Conservation (phyloP, 139 green algal genomes). For the Eudorina sp. region DNA sequence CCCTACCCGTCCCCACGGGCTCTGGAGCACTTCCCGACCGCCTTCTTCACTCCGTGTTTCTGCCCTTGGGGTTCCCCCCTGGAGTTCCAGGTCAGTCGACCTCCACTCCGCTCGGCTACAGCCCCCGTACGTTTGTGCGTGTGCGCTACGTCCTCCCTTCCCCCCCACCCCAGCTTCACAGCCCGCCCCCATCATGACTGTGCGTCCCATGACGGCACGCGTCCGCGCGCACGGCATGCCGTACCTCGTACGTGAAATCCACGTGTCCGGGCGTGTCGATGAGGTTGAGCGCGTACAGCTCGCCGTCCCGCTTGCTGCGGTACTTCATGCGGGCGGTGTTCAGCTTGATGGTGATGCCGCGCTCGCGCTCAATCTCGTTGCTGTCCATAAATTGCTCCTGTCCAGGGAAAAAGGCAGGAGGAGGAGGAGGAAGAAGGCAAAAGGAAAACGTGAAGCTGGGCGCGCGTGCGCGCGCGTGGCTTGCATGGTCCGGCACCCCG, state of each 20-base stretch:
- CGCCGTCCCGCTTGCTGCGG: conserved; percentile 59
- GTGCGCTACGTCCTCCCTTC: background rate
- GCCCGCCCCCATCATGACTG: no score
- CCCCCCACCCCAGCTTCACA: background rate
- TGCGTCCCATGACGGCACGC: no score
- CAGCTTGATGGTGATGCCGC: conserved; percentile 97
- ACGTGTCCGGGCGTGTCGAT: conserved; percentile 84
- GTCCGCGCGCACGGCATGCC: background rate
- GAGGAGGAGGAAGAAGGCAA: background rate
- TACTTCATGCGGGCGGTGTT: conserved; percentile 97
- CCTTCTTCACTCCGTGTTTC: no score
- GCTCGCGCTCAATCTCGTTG: conserved; percentile 91
- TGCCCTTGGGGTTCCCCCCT: no score
- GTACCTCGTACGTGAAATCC: conserved; percentile 72
- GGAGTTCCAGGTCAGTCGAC: no score
- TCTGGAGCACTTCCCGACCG: no score
- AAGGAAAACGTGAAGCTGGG: no score
- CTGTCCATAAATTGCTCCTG: conserved; percentile 95
- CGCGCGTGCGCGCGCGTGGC: no score
- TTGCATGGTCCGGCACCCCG: no score
- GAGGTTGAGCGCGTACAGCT: conserved; percentile 89
- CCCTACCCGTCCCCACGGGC: no score
- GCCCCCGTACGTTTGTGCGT: no score
- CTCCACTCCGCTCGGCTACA: no score
- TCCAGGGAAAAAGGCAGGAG: background rate